Base-by-base conservation (phyloP, 2,329 filamentous ascomycete genomes). In the Colletotrichum noveboracense region DNA sequence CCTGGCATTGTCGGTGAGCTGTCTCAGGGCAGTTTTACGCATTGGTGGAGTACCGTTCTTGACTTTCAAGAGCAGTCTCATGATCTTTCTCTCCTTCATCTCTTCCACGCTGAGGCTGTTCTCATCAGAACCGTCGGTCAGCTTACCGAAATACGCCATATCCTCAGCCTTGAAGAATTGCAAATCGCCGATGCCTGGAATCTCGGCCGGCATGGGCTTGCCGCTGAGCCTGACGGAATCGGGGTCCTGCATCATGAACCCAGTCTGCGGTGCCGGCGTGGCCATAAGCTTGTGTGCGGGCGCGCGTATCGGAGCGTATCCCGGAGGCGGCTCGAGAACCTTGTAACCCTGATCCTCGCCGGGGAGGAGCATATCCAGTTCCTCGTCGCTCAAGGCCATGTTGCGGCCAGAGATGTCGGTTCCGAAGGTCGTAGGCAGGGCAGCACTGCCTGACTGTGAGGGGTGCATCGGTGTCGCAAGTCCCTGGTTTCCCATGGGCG, bases 81-180 rank as follows among this genome's bases (percentile, higher is more conserved):
- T 98, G 82, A 99, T 99, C 87, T 99, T 99, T 77, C 97, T 92
- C 86, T 99, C 96, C 86, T 99, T 98, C 68, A 99, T 87, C 81
- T 99, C 96, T 65, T 99, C 97, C 12, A 99, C 96, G 24, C 93
- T 96, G 86, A 99, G 91, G 26, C 93, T 90, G 80, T 96, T 97
- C 86, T 99, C 97, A 80, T 98, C 96, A 30, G 94, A 94, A 48
- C 95, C 96, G 82, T 99, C 97, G 26, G 98, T 96, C 55, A 99
- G 91, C 88, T 99, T 98, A 75, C 96, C 96, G 81, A 99, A 99
- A 86, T 99, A 99, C 52, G 95, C 93, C 96, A 98, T 98, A 85
- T 99, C 97, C 84, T 99, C 97, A 2, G 96, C 92, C 87, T 99
- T 99, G 90, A 99, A 98, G 84, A 98, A 99, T 79, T 98, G 96